phyloP scores from a whole-genome alignment of 306 rosid genomes.

The Amphicarpaea edgeworthii region DNA sequence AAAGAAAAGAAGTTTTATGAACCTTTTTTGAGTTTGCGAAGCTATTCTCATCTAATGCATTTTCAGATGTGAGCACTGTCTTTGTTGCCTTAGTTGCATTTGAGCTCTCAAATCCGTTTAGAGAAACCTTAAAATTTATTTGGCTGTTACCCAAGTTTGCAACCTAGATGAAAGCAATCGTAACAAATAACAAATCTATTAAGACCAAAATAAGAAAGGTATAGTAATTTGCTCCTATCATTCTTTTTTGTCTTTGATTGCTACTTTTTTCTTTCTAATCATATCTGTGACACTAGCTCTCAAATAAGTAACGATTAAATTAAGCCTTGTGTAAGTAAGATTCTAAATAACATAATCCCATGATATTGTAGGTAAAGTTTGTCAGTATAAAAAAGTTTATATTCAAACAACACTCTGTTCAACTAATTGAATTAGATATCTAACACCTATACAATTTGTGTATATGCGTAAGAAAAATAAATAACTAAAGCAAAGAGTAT shows the following conservation, averaged over 20 bases:
- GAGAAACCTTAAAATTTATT: conserved; percentile 52
- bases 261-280: background rate
- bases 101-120: conserved; percentile 49
- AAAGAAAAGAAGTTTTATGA: background rate
- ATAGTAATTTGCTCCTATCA: background rate
- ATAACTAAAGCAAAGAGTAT: background rate
- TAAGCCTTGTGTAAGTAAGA: background rate
- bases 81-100: conserved; percentile 48
- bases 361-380: background rate
- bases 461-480: background rate
- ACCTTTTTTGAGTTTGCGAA: conserved; percentile 73
- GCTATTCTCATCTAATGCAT: conserved; percentile 73
- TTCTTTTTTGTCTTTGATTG: background rate
- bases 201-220: background rate
- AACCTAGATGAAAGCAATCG: conserved; percentile 49
- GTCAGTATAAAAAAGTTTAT: too few species aligned
- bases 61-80: conserved; percentile 64
- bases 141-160: conserved; percentile 62
- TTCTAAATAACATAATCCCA: background rate
- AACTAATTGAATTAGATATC: too few species aligned
- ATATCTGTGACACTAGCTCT: background rate
- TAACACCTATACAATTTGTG: too few species aligned
- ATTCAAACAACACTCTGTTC: too few species aligned
- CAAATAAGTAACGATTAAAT: background rate
- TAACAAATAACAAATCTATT: background rate